Conservation (phyloP, 108 stramenopile species). For the Nitzschia inconspicua region DNA sequence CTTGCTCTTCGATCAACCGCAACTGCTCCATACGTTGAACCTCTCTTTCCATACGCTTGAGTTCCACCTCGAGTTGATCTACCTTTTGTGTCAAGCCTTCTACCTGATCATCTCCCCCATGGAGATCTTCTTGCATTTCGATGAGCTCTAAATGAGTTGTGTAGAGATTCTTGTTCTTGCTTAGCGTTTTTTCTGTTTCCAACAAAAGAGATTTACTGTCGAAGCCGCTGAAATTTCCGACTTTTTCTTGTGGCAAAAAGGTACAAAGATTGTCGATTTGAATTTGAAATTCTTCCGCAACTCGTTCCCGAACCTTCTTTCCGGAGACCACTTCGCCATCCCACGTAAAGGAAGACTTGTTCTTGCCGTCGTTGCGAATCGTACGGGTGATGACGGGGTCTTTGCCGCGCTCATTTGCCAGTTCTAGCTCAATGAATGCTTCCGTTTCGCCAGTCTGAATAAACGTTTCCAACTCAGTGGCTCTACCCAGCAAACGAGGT, state of each 20-base stretch:
- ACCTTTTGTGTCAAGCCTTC: constrained; percentile 46
- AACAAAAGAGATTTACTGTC: constrained; percentile 64
- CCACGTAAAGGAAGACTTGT: constrained; percentile 20
- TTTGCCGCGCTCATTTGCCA: constrained; percentile 30
- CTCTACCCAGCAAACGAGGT: constrained; percentile 84
- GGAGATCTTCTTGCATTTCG: constrained; percentile 53
- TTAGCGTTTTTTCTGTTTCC: constrained; percentile 86
- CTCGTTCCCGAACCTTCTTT: constrained; percentile 63
- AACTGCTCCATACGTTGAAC: constrained; percentile 73
- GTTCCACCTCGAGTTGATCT: constrained; percentile 46
- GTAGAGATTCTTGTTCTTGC: constrained; percentile 45
- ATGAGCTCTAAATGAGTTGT: constrained; percentile 73
- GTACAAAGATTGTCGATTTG: constrained; percentile 93
- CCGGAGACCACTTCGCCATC: constrained; percentile 15
- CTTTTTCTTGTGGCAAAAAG: constrained; percentile 94
- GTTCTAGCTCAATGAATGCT: constrained; percentile 81
- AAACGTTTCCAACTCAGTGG: constrained; percentile 80
- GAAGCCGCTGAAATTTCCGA: constrained; percentile 88
- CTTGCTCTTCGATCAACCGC: constrained; percentile 39
- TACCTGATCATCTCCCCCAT: constrained; percentile 33
- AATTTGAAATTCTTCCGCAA: constrained; percentile 63
- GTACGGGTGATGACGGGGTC: constrained; percentile 23
- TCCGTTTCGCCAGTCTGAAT: constrained; percentile 81
- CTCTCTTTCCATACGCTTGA: constrained; percentile 54
- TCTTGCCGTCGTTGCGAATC: constrained; percentile 15